These are phyloP conservation scores for Bryum argenteum DNA, from an alignment of 225 moss, liverwort and hornwort genomes.

Conservation along the genomic window DNA sequence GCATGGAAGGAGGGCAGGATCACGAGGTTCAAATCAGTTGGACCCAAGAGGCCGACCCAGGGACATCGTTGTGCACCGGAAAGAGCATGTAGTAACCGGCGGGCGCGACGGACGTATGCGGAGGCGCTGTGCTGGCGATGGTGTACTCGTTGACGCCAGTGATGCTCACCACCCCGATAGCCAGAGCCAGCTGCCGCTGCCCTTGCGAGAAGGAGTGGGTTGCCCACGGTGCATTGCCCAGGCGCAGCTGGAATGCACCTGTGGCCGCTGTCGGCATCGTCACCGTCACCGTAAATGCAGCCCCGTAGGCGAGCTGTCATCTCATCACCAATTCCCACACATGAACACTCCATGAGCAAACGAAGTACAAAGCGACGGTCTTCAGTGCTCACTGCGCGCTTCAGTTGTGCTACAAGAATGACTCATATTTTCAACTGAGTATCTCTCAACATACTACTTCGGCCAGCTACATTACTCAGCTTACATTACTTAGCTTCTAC, in stretches of 20 bases:
- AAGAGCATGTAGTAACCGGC: conserved; percentile 44
- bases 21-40: not conserved
- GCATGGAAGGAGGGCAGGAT: not conserved
- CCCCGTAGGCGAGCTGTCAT: conserved; percentile 20
- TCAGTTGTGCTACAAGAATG: no score
- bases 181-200: conserved; percentile 26
- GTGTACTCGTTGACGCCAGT: conserved; percentile 26
- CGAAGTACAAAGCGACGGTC: not conserved
- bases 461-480: no score
- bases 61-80: conserved; percentile 36
- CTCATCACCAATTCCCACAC: not conserved
- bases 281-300: conserved; percentile 14
- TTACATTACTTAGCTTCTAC: no score
- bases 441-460: no score
- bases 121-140: conserved; percentile 22
- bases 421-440: no score
- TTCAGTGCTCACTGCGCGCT: not conserved
- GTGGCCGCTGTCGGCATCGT: not conserved
- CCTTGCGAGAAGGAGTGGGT: conserved; percentile 42
- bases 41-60: conserved; percentile 38
- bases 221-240: conserved; percentile 21
- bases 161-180: conserved; percentile 1
- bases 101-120: conserved; percentile 18
- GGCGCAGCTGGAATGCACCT: conserved; percentile 23
- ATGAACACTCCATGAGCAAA: not conserved